phyloP scores from a whole-genome alignment of 2,329 filamentous ascomycete species.

The Monilinia fructicola region DNA sequence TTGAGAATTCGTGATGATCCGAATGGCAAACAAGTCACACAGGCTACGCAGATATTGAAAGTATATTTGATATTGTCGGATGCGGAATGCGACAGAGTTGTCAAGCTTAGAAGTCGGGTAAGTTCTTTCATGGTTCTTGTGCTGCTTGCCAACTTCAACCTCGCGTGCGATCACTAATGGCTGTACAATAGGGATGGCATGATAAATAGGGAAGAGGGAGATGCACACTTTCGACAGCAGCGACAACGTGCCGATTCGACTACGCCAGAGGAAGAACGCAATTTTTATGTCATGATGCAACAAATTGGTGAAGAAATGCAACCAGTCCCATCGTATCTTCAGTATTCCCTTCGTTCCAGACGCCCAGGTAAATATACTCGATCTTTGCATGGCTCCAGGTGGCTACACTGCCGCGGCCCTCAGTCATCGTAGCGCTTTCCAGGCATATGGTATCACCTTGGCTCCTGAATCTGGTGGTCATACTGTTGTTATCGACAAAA shows the following conservation, averaged over 20 bases:
- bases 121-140: neutral
- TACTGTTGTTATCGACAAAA: constrained; percentile 25
- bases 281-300: constrained; percentile 48
- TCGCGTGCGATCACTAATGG: neutral
- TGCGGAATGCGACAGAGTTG: constrained; percentile 28
- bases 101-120: constrained; percentile 29
- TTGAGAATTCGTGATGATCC: constrained; percentile 19
- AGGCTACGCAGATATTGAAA: constrained; percentile 26
- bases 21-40: neutral
- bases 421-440: constrained; percentile 16
- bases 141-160: neutral
- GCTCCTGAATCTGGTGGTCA: constrained; percentile 31
- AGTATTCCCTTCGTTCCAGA: neutral
- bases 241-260: constrained; percentile 43
- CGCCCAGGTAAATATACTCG: constrained; percentile 29
- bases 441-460: constrained; percentile 32
- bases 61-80: constrained; percentile 29
- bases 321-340: constrained; percentile 34
- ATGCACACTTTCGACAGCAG: constrained; percentile 46
- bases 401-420: constrained; percentile 28
- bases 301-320: constrained; percentile 48
- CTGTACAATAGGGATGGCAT: constrained; percentile 42
- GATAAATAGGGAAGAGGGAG: constrained; percentile 47
- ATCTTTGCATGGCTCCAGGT: constrained; percentile 36
- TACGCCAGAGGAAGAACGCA: constrained; percentile 25